These are phyloP conservation scores for Ceratocystis destructans DNA, from an alignment of 2,329 filamentous ascomycete genomes.

Conservation along the genomic window DNA sequence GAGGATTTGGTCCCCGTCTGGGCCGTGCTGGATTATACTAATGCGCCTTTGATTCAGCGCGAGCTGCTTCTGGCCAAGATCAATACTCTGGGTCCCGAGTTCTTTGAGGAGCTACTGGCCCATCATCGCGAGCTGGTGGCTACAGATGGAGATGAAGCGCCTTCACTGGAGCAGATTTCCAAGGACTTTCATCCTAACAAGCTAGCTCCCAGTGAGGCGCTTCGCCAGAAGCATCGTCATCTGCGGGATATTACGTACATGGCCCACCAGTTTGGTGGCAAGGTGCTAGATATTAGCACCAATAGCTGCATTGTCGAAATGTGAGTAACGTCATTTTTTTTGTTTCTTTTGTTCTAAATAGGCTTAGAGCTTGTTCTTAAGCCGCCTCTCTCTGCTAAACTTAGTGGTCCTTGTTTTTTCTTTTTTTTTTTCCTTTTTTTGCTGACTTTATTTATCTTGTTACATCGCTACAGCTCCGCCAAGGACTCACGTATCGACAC, in stretches of 20 bases:
- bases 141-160: slow-evolving; percentile 29
- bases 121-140: slow-evolving; percentile 82
- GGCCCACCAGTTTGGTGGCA: slow-evolving; percentile 93
- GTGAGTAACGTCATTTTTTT: slow-evolving; percentile 39
- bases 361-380: background rate
- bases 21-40: slow-evolving; percentile 94
- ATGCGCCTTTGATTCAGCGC: slow-evolving; percentile 82
- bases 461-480: slow-evolving; percentile 51
- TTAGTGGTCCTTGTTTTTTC: background rate
- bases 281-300: slow-evolving; percentile 93
- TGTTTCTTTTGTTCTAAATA: background rate
- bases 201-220: slow-evolving; percentile 70
- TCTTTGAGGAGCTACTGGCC: slow-evolving; percentile 90
- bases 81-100: slow-evolving; percentile 91
- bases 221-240: slow-evolving; percentile 96
- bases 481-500: slow-evolving; percentile 91
- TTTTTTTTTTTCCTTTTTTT: background rate
- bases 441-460: slow-evolving; percentile 21
- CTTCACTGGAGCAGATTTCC: slow-evolving; percentile 34
- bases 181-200: slow-evolving; percentile 82
- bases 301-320: slow-evolving; percentile 98
- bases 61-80: slow-evolving; percentile 92
- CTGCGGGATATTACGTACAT: slow-evolving; percentile 91
- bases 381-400: background rate
- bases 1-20: slow-evolving; percentile 96